Percentiles rank a stretch among this genome's conserved stretches.
Evolutionary conservation across 1,284 basidiomycete genomes (phyloP).

Genomic region (Athelia psychrophila): DNA sequence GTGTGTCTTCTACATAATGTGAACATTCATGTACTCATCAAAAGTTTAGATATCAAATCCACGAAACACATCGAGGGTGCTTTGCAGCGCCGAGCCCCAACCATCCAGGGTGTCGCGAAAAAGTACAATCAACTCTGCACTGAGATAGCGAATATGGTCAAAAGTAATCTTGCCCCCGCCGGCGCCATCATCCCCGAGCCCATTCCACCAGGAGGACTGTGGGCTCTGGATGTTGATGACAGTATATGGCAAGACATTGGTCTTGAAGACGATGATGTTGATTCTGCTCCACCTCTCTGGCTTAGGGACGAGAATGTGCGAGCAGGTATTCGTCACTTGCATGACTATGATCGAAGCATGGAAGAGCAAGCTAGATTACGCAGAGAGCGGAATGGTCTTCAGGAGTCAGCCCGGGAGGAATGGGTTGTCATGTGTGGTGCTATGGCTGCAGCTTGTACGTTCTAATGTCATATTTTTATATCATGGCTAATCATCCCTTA

Average conservation of each 20-base stretch:
- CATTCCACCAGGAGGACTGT: constrained; percentile 2
- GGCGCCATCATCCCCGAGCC: constrained; percentile 1
- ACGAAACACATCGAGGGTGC: constrained; percentile 5
- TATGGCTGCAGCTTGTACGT: no score
- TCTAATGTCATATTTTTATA: no score
- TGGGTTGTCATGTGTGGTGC: no score
- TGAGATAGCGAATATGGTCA: constrained; percentile 2
- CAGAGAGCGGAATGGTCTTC: no score
- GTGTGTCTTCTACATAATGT: background rate
- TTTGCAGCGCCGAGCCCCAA: constrained; percentile 3
- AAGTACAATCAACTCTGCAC: constrained; percentile 7
- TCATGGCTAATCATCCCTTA: no score
- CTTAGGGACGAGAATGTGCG: background rate
- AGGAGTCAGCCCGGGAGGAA: no score
- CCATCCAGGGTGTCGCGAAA: constrained; percentile 3
- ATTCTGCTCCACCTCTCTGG: background rate
- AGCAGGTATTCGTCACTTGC: background rate
- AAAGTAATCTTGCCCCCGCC: background rate
- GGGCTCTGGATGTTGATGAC: constrained; percentile 10
- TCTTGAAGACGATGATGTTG: constrained; percentile 1
- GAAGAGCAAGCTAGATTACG: constrained; percentile 5
- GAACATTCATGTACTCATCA: background rate
- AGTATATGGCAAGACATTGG: constrained; percentile 11
- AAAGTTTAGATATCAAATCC: background rate
- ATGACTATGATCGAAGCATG: constrained; percentile 4